A percentile compares a stretch with the other conserved stretches of the same genome.
These are phyloP conservation scores for Pyrus hybrid DNA, from an alignment of 331 rosid species.

Conservation along the genomic window DNA sequence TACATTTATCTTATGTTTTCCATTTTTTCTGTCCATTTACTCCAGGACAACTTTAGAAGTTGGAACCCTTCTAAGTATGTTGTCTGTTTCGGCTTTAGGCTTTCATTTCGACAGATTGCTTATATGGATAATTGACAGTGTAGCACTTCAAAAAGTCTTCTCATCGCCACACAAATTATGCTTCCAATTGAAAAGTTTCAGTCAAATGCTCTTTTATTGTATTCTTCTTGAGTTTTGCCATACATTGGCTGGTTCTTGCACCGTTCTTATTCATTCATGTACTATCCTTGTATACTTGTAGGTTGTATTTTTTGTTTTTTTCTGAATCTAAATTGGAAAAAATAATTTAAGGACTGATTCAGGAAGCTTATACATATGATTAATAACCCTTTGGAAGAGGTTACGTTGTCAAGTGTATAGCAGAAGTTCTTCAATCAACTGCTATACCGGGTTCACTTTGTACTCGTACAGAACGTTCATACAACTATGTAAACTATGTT, in stretches of 20 bases:
- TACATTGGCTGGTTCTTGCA: not conserved
- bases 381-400: not conserved
- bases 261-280: not conserved
- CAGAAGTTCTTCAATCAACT: not conserved
- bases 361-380: not conserved
- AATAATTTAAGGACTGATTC: not conserved
- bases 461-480: not conserved
- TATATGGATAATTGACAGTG: too few relatives aligned
- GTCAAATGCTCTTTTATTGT: too few relatives aligned
- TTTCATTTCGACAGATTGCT: too few relatives aligned
- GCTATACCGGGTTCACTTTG: not conserved
- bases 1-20: too few relatives aligned
- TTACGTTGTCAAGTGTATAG: not conserved
- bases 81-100: too few relatives aligned
- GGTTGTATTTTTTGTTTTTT: not conserved
- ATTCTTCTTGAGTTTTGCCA: not conserved
- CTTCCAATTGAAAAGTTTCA: too few relatives aligned
- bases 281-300: not conserved
- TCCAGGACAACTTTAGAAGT: too few relatives aligned
- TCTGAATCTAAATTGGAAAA: not conserved
- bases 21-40: not conserved
- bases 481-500: too few relatives aligned
- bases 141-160: too few relatives aligned
- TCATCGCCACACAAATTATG: too few relatives aligned
- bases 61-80: too few relatives aligned